These are phyloP conservation scores for Solanum tacnaense DNA, from an alignment of 257 asterid genomes.

Conservation along the genomic window DNA sequence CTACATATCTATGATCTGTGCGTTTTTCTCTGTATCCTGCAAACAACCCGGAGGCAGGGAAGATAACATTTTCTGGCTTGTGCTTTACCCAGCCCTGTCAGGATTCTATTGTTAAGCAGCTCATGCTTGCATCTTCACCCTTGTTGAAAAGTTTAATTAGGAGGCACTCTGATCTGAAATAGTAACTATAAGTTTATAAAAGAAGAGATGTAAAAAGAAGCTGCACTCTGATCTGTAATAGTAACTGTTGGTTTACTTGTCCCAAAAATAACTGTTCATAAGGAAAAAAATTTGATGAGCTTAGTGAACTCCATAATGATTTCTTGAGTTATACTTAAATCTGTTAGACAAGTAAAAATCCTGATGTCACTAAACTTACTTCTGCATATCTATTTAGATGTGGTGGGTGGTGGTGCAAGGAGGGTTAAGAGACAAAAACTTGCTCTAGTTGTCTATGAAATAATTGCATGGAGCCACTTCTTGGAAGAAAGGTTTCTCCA, in stretches of 20 bases:
- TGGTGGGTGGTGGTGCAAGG: neutral
- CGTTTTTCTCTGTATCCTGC: neutral
- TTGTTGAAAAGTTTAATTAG: neutral
- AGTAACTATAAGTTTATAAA: neutral
- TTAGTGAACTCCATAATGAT: neutral
- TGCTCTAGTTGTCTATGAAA: neutral
- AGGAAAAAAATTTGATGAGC: neutral
- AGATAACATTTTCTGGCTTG: neutral
- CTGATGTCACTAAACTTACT: neutral
- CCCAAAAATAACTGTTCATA: neutral
- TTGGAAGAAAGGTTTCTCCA: neutral
- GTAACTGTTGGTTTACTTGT: neutral
- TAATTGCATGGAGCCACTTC: neutral
- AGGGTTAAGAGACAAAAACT: neutral
- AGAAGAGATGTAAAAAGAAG: neutral
- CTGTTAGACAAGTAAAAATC: neutral
- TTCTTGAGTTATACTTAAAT: neutral
- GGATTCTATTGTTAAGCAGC: neutral
- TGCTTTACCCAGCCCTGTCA: neutral
- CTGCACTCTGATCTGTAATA: neutral
- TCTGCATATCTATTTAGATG: neutral
- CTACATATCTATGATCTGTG: neutral
- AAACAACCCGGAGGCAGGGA: neutral
- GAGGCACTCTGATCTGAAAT: neutral
- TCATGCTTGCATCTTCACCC: neutral